Evolutionary conservation across 345 rosid genomes (phyloP), one percentile per base, ranked within the genome.

Genomic region (Heritiera fomes): DNA sequence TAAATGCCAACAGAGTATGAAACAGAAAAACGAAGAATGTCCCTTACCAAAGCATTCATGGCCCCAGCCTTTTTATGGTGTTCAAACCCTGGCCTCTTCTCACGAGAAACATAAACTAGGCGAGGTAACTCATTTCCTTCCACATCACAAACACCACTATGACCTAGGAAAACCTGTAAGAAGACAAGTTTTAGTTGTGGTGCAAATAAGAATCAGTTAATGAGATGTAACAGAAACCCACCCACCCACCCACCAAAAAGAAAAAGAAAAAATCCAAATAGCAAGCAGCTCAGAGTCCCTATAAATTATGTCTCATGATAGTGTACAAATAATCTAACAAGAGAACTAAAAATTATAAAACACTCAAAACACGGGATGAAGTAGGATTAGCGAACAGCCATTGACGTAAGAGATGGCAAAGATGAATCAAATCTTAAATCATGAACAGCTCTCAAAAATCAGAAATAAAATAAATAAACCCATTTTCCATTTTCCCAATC

Each of bases 11-110:
- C 41, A 66, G 43, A 55, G 46, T 18, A 17, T 38, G 63, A 23
- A 70, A 15, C 2, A 23, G 28, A 71, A 66, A n/a, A 7, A 38
- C 7, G 74, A n/a, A 73, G 47, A 64, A 50, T 72, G 59, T 23
- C 73, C 40, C 86, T 73, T 83, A 95, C 98, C 91, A 95, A 82
- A 52, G 98, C 73, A 87, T 96, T 96, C 99, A 96, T 96, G 76
- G 99, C 99, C 60, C 98, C 99, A 73, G 99, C 99, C 88, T 96
- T 96, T 79, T 96, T 96, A 75, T 96, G 99, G 81, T 96, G 99
- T 15, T 96, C 99, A 83, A 94, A 96, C 17, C 99, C 98, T 0
- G 99, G 99, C 80, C 99, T 88, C 84, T 96, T 96, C 89, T 95
- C 99, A 87, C 99, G 99, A 84, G 99, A 95, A 78, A 92, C 99